Conservation (phyloP, 2,329 filamentous ascomycete genomes). For the Nectriaceae sp. region DNA sequence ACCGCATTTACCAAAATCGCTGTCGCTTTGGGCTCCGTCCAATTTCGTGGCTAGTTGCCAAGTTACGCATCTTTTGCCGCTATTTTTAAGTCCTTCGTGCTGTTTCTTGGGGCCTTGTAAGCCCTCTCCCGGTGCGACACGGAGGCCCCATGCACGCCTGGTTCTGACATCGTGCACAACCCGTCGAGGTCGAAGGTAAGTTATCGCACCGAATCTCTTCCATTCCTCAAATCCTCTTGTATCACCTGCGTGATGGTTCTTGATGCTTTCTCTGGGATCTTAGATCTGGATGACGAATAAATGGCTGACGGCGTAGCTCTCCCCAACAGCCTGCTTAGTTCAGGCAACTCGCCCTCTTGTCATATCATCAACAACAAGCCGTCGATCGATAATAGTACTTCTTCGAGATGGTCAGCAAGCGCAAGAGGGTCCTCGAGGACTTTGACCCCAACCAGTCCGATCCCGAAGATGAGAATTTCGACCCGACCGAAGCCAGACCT, state of each 20-base stretch:
- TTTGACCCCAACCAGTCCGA: conserved; percentile 70
- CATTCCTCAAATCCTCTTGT: too few species aligned
- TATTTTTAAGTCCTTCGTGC: too few species aligned
- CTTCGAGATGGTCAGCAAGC: conserved; percentile 42
- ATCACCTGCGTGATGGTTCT: too few species aligned
- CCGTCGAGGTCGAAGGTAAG: conserved; percentile 24
- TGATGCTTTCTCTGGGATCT: too few species aligned
- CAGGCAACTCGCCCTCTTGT: conserved; percentile 1
- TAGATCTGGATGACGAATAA: too few species aligned
- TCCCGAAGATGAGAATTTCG: conserved; percentile 66
- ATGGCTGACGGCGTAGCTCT: background rate
- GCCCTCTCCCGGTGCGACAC: conserved; percentile 26
- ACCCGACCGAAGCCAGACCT: conserved; percentile 51
- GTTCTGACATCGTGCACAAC: conserved; percentile 25
- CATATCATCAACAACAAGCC: conserved; percentile 5
- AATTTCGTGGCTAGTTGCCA: background rate
- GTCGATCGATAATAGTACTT: background rate
- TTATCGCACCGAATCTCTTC: conserved; percentile 8
- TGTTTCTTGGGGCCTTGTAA: conserved; percentile 20
- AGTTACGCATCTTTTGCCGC: conserved; percentile 1
- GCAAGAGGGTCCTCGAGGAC: conserved; percentile 59
- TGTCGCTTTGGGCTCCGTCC: conserved; percentile 3
- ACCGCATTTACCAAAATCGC: conserved; percentile 13
- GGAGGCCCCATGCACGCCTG: conserved; percentile 27
- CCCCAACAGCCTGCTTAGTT: background rate